phyloP scores from a whole-genome alignment of 345 rosid genomes.

The Triadica sebifera region DNA sequence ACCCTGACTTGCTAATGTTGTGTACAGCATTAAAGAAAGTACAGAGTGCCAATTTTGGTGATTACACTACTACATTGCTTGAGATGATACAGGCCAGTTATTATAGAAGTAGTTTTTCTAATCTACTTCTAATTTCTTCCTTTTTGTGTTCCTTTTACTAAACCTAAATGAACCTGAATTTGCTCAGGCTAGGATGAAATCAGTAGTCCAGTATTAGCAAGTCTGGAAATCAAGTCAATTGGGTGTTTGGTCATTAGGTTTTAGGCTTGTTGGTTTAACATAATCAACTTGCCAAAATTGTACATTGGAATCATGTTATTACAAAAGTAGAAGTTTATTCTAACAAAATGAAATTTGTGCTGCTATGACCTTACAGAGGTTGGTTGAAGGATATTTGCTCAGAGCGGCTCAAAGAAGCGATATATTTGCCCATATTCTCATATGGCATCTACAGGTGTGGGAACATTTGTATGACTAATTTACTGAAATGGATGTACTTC shows the following conservation, averaged over 20 bases:
- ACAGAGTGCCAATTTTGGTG: not conserved
- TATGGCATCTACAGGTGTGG: constrained; percentile 95
- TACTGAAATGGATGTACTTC: constrained; percentile 17
- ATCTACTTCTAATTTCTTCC: not conserved
- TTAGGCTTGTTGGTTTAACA: constrained; percentile 2
- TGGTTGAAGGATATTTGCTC: constrained; percentile 96
- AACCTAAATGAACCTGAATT: not conserved
- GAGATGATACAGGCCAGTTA: not conserved
- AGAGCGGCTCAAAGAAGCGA: constrained; percentile 98
- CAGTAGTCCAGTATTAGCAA: not conserved
- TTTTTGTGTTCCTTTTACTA: not conserved
- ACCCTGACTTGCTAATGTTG: constrained; percentile 9
- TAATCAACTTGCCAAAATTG: constrained; percentile 9
- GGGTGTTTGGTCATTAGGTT: constrained; percentile 9
- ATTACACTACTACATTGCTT: not conserved
- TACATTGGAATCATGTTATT: not conserved
- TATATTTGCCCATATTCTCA: constrained; percentile 92
- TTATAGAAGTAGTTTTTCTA: not conserved
- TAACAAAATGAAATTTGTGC: not conserved
- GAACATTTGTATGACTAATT: constrained; percentile 9
- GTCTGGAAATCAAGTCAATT: not conserved
- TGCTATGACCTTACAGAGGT: constrained; percentile 49
- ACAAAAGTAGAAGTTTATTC: not conserved
- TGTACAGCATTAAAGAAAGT: not conserved
- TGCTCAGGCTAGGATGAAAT: constrained; percentile 3